Percentiles rank a stretch among this genome's conserved stretches.
These are phyloP conservation scores for Alternaria conjuncta DNA, from an alignment of 2,329 filamentous ascomycete species.

Conservation along the genomic window DNA sequence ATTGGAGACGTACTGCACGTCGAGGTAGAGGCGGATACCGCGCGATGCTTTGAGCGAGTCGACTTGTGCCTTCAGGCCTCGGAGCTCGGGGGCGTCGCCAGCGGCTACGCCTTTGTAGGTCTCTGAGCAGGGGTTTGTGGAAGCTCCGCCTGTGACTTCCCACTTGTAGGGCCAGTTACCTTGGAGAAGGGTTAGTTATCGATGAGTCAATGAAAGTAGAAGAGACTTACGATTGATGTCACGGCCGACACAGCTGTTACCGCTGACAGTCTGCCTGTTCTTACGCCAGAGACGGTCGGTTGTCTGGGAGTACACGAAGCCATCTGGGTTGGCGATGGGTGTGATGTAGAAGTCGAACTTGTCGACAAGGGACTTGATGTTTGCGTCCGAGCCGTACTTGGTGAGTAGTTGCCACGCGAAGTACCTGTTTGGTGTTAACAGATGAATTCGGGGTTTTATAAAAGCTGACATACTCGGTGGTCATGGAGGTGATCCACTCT, in stretches of 20 bases:
- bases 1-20: slow-evolving; percentile 64
- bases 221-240: slow-evolving; percentile 43
- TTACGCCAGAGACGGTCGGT: slow-evolving; percentile 51
- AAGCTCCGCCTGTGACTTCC: slow-evolving; percentile 42
- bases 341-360: slow-evolving; percentile 48
- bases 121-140: slow-evolving; percentile 47
- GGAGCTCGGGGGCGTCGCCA: slow-evolving; percentile 44
- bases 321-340: slow-evolving; percentile 30
- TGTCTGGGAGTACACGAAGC: slow-evolving; percentile 49
- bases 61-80: slow-evolving; percentile 53
- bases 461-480: slow-evolving; percentile 20
- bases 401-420: slow-evolving; percentile 46
- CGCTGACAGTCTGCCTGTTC: slow-evolving; percentile 45
- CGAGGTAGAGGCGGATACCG: slow-evolving; percentile 67
- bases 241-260: slow-evolving; percentile 42
- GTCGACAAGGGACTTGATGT: slow-evolving; percentile 43
- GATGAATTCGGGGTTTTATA: not conserved
- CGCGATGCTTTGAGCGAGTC: slow-evolving; percentile 49
- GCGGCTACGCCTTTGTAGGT: slow-evolving; percentile 45
- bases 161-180: slow-evolving; percentile 49
- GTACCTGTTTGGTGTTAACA: slow-evolving; percentile 22
- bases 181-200: not conserved
- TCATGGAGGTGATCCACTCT: slow-evolving; percentile 47
- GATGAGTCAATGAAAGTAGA: not conserved
- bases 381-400: slow-evolving; percentile 40